Evolutionary conservation across 768 basidiomycete genomes (phyloP).

Genomic region (Neoboletus magnificus): DNA sequence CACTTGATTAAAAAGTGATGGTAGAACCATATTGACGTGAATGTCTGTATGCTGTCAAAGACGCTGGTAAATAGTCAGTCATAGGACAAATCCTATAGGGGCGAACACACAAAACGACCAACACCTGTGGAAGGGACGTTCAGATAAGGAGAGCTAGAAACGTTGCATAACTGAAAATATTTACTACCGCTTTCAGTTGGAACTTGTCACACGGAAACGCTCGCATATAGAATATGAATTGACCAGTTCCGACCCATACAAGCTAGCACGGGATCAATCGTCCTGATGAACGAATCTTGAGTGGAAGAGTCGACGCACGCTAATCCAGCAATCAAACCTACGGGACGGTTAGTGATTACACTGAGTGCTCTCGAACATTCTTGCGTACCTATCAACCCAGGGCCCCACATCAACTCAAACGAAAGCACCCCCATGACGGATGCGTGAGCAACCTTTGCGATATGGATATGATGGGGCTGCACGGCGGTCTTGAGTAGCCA

Average conservation of each 20-base stretch:
- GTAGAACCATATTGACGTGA: background rate
- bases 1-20: conserved; percentile 9
- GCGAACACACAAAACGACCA: conserved; percentile 1
- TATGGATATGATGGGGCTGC: background rate
- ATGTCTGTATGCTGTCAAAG: conserved; percentile 6
- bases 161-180: background rate
- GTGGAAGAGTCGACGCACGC: background rate
- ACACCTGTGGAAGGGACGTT: background rate
- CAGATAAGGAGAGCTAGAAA: background rate
- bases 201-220: background rate
- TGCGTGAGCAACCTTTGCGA: background rate
- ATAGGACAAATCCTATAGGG: background rate
- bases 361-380: background rate
- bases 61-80: conserved; percentile 5
- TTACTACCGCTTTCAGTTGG: background rate
- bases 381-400: background rate
- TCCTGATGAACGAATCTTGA: background rate
- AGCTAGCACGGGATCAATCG: background rate
- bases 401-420: background rate
- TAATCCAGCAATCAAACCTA: background rate
- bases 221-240: background rate
- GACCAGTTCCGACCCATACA: background rate
- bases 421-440: background rate
- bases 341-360: background rate
- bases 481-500: background rate